Evolutionary conservation across 108 stramenopile species (phyloP).

Genomic region (Conticribra guillardii): DNA sequence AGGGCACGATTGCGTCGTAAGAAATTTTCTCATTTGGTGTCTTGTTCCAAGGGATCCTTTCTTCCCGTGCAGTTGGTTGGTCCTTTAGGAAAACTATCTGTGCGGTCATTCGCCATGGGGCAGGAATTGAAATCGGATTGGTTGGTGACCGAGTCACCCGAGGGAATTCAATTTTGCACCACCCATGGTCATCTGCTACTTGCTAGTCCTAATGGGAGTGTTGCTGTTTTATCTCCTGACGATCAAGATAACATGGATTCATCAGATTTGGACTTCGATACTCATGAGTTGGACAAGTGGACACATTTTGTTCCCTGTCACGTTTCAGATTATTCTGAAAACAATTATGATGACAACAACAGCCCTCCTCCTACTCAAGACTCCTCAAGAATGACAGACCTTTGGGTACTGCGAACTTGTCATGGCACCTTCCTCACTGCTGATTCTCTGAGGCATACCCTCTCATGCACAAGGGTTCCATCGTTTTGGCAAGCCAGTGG

Average conservation of each 20-base stretch:
- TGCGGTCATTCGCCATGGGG: neutral
- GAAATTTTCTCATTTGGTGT: slow-evolving; percentile 9
- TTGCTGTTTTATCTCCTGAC: slow-evolving; percentile 21
- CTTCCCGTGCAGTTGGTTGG: slow-evolving; percentile 44
- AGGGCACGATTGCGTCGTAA: slow-evolving; percentile 9
- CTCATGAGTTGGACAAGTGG: slow-evolving; percentile 28
- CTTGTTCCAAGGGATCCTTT: slow-evolving; percentile 22
- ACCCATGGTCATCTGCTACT: slow-evolving; percentile 43
- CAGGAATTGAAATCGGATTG: slow-evolving; percentile 33
- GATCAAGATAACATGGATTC: slow-evolving; percentile 18
- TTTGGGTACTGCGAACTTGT: slow-evolving; percentile 56
- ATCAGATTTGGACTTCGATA: slow-evolving; percentile 16
- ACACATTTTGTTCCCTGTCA: slow-evolving; percentile 39
- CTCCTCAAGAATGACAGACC: slow-evolving; percentile 17
- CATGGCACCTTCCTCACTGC: slow-evolving; percentile 53
- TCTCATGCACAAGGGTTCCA: slow-evolving; percentile 48
- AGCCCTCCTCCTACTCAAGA: neutral
- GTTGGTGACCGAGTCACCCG: slow-evolving; percentile 35
- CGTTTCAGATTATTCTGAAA: slow-evolving; percentile 13
- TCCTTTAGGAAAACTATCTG: slow-evolving; percentile 25
- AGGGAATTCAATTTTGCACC: slow-evolving; percentile 46
- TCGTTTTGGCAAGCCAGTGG: slow-evolving; percentile 60
- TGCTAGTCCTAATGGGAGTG: slow-evolving; percentile 27
- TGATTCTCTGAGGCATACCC: slow-evolving; percentile 23
- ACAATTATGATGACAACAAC: neutral